Percentiles rank a stretch among this genome's conserved stretches.
phyloP scores from a whole-genome alignment of 148 eudicot species.

The Fallopia convolvulus region DNA sequence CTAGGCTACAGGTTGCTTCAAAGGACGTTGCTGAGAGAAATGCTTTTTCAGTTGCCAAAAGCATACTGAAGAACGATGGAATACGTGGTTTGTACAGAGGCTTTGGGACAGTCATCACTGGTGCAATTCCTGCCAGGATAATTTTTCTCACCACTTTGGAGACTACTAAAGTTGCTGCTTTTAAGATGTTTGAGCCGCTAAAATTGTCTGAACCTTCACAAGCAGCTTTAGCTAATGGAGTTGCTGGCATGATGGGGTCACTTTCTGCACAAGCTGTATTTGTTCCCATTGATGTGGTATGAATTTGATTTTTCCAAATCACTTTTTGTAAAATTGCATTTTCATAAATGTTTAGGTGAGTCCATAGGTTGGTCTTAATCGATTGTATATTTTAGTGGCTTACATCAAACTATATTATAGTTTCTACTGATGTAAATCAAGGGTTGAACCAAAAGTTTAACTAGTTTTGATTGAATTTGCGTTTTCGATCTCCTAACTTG shows the following conservation, averaged over 20 bases:
- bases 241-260: slow-evolving; percentile 91
- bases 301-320: slow-evolving; percentile 7
- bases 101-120: slow-evolving; percentile 93
- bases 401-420: not conserved
- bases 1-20: slow-evolving; percentile 89
- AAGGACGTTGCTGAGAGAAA: slow-evolving; percentile 55
- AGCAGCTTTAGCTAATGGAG: slow-evolving; percentile 94
- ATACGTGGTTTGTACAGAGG: slow-evolving; percentile 93
- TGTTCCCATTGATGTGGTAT: slow-evolving; percentile 99
- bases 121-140: slow-evolving; percentile 85
- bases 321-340: not conserved
- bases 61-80: slow-evolving; percentile 81
- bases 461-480: not conserved
- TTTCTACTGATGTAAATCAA: not conserved
- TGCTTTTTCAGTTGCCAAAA: slow-evolving; percentile 65
- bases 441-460: not conserved
- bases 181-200: slow-evolving; percentile 69
- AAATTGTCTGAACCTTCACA: slow-evolving; percentile 75
- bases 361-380: not conserved
- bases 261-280: slow-evolving; percentile 79
- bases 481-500: not conserved
- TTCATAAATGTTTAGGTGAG: not conserved
- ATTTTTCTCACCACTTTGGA: slow-evolving; percentile 89
- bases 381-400: not conserved
- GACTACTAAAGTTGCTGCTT: slow-evolving; percentile 87